Evolutionary conservation across 2,329 filamentous ascomycete genomes (phyloP).

Genomic region (Talaromyces islandicus): DNA sequence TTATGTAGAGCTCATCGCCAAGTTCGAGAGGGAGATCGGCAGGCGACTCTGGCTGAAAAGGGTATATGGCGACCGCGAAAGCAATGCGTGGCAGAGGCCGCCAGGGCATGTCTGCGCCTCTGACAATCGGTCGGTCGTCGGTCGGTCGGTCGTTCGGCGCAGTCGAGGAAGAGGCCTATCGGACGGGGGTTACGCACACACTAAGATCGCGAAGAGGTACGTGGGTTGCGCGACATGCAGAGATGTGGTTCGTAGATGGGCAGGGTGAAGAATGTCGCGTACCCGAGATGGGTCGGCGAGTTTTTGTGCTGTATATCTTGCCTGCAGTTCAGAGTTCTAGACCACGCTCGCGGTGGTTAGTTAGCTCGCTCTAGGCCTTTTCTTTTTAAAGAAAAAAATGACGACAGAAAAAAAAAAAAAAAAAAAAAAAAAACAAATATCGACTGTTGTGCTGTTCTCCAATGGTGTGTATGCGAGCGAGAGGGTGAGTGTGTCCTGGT

Average conservation of each 20-base stretch:
- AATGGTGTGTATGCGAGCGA: neutral
- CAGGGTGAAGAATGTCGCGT: conserved; percentile 8
- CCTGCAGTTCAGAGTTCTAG: neutral
- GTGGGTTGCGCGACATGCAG: conserved; percentile 10
- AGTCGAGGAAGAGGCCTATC: neutral
- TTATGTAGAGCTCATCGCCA: conserved; percentile 97
- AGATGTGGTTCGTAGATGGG: conserved; percentile 3
- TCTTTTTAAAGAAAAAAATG: no score
- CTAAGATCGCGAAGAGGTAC: neutral
- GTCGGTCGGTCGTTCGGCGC: neutral
- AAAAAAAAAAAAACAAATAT: no score
- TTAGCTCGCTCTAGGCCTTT: neutral
- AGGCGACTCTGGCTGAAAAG: conserved; percentile 78
- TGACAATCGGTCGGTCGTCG: conserved; percentile 2
- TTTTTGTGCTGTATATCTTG: neutral
- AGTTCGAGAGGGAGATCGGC: conserved; percentile 95
- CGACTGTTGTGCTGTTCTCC: neutral
- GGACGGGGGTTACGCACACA: neutral
- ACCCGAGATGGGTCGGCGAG: neutral
- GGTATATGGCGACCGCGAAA: conserved; percentile 93
- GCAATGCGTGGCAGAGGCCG: conserved; percentile 93
- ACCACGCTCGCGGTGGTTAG: neutral
- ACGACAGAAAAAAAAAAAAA: no score
- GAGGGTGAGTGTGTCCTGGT: neutral
- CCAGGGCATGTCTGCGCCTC: conserved; percentile 71